A percentile compares a stretch with the other conserved stretches of the same genome.
These are phyloP conservation scores for Besnoitia besnoiti DNA, from an alignment of 169 alveolate genomes.

Conservation along the genomic window DNA sequence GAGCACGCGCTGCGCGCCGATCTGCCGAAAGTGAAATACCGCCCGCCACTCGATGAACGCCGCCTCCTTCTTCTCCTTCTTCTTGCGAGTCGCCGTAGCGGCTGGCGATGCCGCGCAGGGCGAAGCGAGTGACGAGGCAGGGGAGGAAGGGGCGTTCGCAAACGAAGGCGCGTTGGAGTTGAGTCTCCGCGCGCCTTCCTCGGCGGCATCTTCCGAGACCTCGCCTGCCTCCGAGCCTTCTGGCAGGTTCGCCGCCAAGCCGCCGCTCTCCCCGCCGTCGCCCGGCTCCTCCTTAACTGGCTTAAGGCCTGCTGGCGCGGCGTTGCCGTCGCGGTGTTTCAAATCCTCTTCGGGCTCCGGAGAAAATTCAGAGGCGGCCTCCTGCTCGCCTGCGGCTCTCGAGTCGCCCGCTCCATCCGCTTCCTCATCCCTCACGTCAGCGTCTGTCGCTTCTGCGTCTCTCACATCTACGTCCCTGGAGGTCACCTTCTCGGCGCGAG, in stretches of 20 bases:
- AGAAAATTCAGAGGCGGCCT: too few relatives aligned
- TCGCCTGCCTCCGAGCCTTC: neutral
- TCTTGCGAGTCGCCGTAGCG: neutral
- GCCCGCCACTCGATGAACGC: slow-evolving; percentile 42
- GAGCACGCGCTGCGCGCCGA: neutral
- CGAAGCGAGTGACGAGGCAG: too few relatives aligned
- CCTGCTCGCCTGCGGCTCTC: neutral
- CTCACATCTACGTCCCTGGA: too few relatives aligned
- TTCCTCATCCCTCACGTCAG: neutral
- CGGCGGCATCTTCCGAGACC: too few relatives aligned
- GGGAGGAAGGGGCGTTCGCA: too few relatives aligned
- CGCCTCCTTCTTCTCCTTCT: neutral
- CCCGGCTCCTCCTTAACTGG: too few relatives aligned
- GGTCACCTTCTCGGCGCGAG: too few relatives aligned
- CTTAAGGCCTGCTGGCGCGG: neutral
- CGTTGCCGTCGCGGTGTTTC: neutral
- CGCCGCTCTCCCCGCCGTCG: neutral
- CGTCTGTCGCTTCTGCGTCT: neutral
- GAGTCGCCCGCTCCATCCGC: neutral
- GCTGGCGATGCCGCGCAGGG: too few relatives aligned
- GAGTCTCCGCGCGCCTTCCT: too few relatives aligned
- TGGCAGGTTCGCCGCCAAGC: neutral
- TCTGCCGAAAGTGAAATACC: neutral
- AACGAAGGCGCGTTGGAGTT: too few relatives aligned
- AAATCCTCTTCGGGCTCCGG: too few relatives aligned